These are phyloP conservation scores for Acer campestre DNA, from an alignment of 345 rosid genomes.

Conservation along the genomic window DNA sequence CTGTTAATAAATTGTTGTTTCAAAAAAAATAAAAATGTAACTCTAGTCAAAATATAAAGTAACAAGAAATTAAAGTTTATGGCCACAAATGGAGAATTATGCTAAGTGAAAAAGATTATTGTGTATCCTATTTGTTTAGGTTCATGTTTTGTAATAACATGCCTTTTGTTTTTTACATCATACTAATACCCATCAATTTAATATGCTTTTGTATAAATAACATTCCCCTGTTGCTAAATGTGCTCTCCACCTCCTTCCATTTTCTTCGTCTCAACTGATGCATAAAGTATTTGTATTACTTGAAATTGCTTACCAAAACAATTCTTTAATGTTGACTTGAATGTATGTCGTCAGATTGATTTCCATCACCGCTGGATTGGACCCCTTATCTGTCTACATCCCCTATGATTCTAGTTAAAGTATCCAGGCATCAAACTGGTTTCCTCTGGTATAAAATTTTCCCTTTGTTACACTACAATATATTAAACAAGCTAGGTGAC, in stretches of 20 bases:
- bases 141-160: too few relatives aligned
- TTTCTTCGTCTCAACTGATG: neutral
- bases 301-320: neutral
- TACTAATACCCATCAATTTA: too few relatives aligned
- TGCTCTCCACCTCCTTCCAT: neutral
- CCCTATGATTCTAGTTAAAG: neutral
- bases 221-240: neutral
- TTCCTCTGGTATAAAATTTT: neutral
- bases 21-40: too few relatives aligned
- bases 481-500: too few relatives aligned
- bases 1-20: too few relatives aligned
- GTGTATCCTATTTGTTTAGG: too few relatives aligned
- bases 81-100: too few relatives aligned
- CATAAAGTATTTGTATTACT: neutral
- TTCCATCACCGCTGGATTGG: neutral
- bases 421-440: neutral
- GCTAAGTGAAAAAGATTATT: too few relatives aligned
- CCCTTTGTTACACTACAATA: neutral
- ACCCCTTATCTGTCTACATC: too few relatives aligned
- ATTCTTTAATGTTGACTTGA: neutral
- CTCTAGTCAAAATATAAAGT: too few relatives aligned
- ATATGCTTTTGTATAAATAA: neutral
- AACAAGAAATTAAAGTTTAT: too few relatives aligned
- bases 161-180: too few relatives aligned
- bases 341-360: neutral